Percentiles rank a stretch among this genome's conserved stretches.
These are phyloP conservation scores for Capsicum baccatum DNA, from an alignment of 257 asterid species.

Conservation along the genomic window DNA sequence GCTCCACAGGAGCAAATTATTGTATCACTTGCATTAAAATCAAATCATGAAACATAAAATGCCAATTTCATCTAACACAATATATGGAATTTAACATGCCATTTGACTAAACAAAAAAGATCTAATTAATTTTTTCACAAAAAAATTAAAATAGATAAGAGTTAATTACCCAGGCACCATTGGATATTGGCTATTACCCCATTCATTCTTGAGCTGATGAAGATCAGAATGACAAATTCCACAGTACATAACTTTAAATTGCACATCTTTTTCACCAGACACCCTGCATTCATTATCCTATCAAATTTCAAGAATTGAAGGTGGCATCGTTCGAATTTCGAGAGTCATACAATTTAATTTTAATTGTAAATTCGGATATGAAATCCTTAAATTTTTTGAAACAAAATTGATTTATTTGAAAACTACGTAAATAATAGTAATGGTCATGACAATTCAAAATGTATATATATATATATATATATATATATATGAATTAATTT, in stretches of 20 bases:
- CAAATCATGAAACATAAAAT: not conserved
- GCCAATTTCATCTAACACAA: not conserved
- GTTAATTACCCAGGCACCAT: conserved; percentile 52
- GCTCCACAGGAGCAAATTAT: not conserved
- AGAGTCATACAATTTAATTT: too few relatives aligned
- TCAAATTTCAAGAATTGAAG: not conserved
- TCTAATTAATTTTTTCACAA: not conserved
- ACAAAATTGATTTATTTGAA: not conserved
- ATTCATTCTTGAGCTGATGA: conserved; percentile 53
- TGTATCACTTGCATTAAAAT: not conserved
- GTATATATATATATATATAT: too few relatives aligned
- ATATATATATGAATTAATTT: too few relatives aligned
- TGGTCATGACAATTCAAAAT: too few relatives aligned
- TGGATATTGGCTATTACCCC: conserved; percentile 54
- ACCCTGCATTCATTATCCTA: conserved; percentile 36
- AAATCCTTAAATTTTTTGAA: too few relatives aligned
- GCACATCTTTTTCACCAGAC: conserved; percentile 53
- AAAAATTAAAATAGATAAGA: not conserved
- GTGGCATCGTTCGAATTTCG: too few relatives aligned
- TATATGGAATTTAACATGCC: not conserved
- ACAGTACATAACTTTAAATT: conserved; percentile 55
- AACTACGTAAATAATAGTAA: too few relatives aligned
- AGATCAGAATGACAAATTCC: conserved; percentile 67
- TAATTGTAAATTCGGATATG: too few relatives aligned
- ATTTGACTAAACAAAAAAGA: not conserved